Evolutionary conservation across 805 yeast genomes (phyloP), one percentile per base, ranked within the genome.

Genomic region (Zygotorulaspora sp.): DNA sequence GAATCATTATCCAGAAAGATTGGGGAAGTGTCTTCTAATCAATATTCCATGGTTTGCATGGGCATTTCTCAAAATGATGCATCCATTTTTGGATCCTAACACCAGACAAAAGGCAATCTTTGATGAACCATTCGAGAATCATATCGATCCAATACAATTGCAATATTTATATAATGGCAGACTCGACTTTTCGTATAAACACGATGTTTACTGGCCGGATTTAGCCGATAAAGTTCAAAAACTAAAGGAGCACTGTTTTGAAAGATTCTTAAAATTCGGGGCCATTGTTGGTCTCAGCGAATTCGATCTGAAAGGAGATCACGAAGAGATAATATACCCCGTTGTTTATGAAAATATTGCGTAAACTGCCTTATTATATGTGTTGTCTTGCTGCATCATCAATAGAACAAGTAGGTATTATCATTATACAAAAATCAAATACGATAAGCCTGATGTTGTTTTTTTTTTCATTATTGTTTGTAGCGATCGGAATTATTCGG

Each of bases 21-120:
- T 76, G 36, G 80, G 79, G 2, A 62, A 67, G 38, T 77, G 78
- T 12, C 59, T 74, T 13, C 66, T 76, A 44, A 68, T 75, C 27
- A 74, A 75, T 49, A 74, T 75, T 40, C 80, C 80, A 9, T 72
- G 76, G 74, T 67, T 72, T 28, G 77, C 75, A 2, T 69, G 74
- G 61, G 71, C 78, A 4, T 74, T 76, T 46, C 65, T 76, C 50
- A 76, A 75, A 52, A 57, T 75, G 38, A 71, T 73, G 36, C 74
- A 74, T 37, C 81, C 81, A 17, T 72, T 76, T 45, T 68, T 76
- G 36, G 82, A 76, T 50, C 80, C 80, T 6, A 68, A 70, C 43
- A 75, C 82, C 1, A 66, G 78, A 41, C 72, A 71, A 61, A 76
- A 76, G 55, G 70, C 77, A 5, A 65, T 73, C 9, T 75, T 74